Evolutionary conservation across 805 yeast species (phyloP).

Genomic region (Kuraishia borneana): DNA sequence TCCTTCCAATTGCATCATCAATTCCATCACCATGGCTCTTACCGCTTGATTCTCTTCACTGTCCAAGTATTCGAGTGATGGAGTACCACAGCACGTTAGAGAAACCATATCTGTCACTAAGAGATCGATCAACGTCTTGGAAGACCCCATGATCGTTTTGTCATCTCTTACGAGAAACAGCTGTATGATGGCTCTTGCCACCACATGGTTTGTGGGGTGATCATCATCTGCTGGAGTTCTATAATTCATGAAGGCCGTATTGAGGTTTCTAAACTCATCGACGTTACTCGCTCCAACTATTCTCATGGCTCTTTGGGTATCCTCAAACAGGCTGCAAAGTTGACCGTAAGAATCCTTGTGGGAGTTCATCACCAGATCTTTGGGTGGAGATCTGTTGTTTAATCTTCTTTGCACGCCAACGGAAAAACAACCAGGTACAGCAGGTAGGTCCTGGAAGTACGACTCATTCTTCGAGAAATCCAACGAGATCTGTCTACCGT

Average conservation of each 20-base stretch:
- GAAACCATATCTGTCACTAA: constrained; percentile 30
- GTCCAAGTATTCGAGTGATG: constrained; percentile 13
- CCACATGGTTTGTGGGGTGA: constrained; percentile 20
- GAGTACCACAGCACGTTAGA: constrained; percentile 26
- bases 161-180: constrained; percentile 54
- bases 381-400: constrained; percentile 37
- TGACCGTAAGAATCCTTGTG: constrained; percentile 9
- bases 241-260: constrained; percentile 11
- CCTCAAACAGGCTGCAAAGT: constrained; percentile 20
- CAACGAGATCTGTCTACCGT: background rate
- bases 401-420: constrained; percentile 34
- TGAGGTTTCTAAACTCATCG: constrained; percentile 13
- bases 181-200: constrained; percentile 57
- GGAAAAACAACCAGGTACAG: constrained; percentile 28
- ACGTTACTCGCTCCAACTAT: constrained; percentile 18
- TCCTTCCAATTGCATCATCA: constrained; percentile 35
- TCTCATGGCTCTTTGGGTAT: constrained; percentile 23
- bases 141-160: constrained; percentile 41
- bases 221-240: constrained; percentile 9
- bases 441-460: constrained; percentile 11
- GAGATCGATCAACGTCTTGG: constrained; percentile 23
- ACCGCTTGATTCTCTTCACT: background rate
- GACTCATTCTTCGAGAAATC: constrained; percentile 5
- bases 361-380: constrained; percentile 16
- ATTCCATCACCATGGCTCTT: constrained; percentile 4